phyloP scores from a whole-genome alignment of 495 filamentous ascomycete species.

The Cercophora newfieldiana region DNA sequence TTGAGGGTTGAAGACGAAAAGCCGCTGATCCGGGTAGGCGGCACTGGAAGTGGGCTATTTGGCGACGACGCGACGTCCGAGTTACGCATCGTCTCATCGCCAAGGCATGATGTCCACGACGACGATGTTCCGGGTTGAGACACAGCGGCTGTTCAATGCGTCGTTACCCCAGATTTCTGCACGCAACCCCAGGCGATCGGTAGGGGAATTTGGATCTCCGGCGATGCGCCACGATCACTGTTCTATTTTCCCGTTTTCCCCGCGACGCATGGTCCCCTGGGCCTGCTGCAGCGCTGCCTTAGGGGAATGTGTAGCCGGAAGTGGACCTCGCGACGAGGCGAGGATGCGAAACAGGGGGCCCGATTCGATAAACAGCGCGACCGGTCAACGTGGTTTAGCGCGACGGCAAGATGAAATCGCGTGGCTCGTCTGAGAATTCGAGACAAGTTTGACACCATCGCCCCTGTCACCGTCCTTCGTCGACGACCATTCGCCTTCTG shows the following conservation, averaged over 20 bases:
- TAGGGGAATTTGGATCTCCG: neutral
- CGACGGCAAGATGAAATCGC: neutral
- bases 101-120: neutral
- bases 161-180: neutral
- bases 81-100: neutral
- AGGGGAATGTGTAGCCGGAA: neutral
- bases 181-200: neutral
- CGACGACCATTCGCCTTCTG: neutral
- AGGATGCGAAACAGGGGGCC: constrained; percentile 16
- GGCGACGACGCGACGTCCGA: neutral
- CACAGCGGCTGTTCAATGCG: neutral
- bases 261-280: neutral
- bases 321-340: neutral
- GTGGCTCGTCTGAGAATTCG: constrained; percentile 1
- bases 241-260: neutral
- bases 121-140: neutral
- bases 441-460: constrained; percentile 10
- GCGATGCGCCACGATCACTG: neutral
- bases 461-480: neutral
- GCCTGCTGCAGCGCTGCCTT: too few relatives aligned
- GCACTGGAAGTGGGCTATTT: neutral
- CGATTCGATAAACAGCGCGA: neutral
- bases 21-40: neutral
- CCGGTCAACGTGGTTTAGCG: neutral
- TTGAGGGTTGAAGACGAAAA: too few relatives aligned